phyloP scores from a whole-genome alignment of 1,284 basidiomycete genomes.

The Neonothopanus nambi region DNA sequence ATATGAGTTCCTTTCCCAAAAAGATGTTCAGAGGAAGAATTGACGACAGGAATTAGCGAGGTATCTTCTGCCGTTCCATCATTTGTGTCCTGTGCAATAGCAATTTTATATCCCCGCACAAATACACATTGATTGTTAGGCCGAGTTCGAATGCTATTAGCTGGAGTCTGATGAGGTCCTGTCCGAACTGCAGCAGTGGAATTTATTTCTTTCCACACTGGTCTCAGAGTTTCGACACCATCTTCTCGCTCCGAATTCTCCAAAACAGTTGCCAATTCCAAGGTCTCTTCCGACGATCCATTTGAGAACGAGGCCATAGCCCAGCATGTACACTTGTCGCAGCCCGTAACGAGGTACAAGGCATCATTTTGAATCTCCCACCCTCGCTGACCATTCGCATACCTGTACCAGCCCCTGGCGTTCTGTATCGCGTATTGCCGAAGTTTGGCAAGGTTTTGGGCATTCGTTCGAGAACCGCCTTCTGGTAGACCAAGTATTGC shows the following conservation, averaged over 20 bases:
- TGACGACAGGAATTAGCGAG: background rate
- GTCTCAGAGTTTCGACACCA: too few relatives aligned
- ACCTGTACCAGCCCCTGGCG: constrained; percentile 1
- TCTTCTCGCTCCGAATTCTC: background rate
- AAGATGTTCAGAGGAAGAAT: background rate
- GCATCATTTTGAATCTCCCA: background rate
- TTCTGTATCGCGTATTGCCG: background rate
- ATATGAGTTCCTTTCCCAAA: background rate
- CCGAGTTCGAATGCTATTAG: background rate
- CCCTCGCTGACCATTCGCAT: background rate
- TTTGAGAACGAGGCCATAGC: background rate
- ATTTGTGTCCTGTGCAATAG: background rate
- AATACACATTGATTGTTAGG: constrained; percentile 4
- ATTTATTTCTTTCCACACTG: background rate
- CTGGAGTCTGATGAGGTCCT: background rate
- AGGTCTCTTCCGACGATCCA: background rate
- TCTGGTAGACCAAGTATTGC: constrained; percentile 5
- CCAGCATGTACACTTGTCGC: constrained; percentile 1
- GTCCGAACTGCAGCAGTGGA: background rate
- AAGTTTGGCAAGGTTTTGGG: background rate
- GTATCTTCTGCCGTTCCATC: background rate
- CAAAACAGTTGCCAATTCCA: background rate
- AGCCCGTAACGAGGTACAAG: constrained; percentile 4
- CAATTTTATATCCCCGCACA: constrained; percentile 5
- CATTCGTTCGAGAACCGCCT: background rate